Percentiles rank a stretch among this genome's conserved stretches.
phyloP scores from a whole-genome alignment of 2,329 filamentous ascomycete genomes.

The Cordyceps fumosorosea region DNA sequence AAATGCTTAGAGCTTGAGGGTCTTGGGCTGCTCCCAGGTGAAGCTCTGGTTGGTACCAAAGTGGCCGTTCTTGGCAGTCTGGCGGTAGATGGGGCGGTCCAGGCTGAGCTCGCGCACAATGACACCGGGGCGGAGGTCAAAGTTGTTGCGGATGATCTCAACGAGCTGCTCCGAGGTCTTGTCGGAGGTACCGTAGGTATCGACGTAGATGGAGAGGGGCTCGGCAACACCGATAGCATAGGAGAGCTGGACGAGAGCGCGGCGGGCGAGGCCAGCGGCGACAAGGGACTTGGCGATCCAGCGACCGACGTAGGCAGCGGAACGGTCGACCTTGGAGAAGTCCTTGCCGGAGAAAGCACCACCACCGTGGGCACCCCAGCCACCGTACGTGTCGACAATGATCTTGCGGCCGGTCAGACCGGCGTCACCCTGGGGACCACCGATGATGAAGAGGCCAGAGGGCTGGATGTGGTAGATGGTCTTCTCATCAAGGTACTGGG shows the following conservation, averaged over 20 bases:
- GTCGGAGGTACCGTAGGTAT: slow-evolving; percentile 90
- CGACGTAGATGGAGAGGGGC: slow-evolving; percentile 95
- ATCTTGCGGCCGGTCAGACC: slow-evolving; percentile 99
- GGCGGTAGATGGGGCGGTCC: slow-evolving; percentile 92
- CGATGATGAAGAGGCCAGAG: slow-evolving; percentile 97
- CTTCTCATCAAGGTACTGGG: slow-evolving; percentile 83
- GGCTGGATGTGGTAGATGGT: slow-evolving; percentile 99
- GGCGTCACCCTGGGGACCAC: slow-evolving; percentile 97
- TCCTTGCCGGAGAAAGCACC: slow-evolving; percentile 99
- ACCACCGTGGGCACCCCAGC: slow-evolving; percentile 99
- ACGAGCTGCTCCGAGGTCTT: slow-evolving; percentile 91
- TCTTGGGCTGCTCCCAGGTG: slow-evolving; percentile 97
- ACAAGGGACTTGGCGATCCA: slow-evolving; percentile 99
- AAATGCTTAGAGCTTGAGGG: slow-evolving; percentile 72
- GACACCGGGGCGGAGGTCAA: slow-evolving; percentile 95
- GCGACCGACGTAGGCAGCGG: slow-evolving; percentile 91
- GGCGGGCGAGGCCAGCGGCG: slow-evolving; percentile 78
- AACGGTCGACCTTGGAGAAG: slow-evolving; percentile 99
- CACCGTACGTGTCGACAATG: slow-evolving; percentile 98
- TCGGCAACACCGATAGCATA: slow-evolving; percentile 99
- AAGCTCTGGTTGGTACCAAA: slow-evolving; percentile 96
- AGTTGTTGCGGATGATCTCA: slow-evolving; percentile 90
- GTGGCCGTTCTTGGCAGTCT: slow-evolving; percentile 99
- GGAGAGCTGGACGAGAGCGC: slow-evolving; percentile 92
- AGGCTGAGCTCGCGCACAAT: slow-evolving; percentile 97